These are phyloP conservation scores for Sambucus nigra DNA, from an alignment of 129 eudicot species.

Conservation along the genomic window DNA sequence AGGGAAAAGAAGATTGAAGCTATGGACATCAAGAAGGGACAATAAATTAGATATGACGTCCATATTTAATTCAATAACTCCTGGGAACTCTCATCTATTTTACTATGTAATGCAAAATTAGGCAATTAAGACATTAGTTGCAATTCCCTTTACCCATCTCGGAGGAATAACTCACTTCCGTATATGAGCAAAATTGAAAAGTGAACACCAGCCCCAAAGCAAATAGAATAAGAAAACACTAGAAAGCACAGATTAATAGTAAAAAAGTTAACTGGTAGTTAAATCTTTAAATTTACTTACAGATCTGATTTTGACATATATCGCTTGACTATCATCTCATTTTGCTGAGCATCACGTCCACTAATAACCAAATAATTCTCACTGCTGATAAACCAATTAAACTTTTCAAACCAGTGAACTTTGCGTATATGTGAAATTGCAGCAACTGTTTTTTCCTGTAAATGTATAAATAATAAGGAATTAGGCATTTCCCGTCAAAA, in stretches of 20 bases:
- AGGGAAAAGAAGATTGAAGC: no score
- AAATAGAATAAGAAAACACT: conserved; percentile 2
- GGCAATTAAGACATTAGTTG: no score
- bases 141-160: no score
- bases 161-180: no score
- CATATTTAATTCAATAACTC: neutral
- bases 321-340: conserved; percentile 98
- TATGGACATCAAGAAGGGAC: no score
- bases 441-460: conserved; percentile 87
- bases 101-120: neutral
- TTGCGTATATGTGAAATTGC: conserved; percentile 87
- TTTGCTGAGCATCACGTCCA: conserved; percentile 99
- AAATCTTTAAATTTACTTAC: conserved; percentile 38
- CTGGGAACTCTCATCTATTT: neutral
- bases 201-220: neutral
- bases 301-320: conserved; percentile 95
- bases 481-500: neutral
- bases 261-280: neutral
- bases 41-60: neutral
- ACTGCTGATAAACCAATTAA: conserved; percentile 96
- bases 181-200: neutral
- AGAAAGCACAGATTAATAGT: neutral
- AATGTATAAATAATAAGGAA: neutral
- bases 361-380: conserved; percentile 92
- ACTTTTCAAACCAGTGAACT: conserved; percentile 99